Conservation (phyloP, 768 basidiomycete species). For the Piloderma croceum region DNA sequence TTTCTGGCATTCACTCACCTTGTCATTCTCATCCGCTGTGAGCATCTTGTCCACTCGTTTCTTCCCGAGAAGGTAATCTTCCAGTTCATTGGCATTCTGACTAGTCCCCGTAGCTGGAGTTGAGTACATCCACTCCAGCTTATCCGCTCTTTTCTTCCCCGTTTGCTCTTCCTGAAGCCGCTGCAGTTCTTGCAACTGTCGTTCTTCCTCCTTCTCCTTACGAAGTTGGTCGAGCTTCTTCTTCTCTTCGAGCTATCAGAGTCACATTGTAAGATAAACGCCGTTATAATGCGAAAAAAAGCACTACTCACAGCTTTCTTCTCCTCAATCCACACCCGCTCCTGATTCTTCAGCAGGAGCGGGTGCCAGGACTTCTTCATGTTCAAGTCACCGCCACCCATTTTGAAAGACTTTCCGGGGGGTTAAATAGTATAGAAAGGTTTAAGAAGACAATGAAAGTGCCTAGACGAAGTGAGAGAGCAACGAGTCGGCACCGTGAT, state of each 20-base stretch:
- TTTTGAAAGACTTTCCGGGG: slow-evolving; percentile 49
- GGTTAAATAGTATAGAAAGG: slow-evolving; percentile 6
- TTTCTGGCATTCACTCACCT: slow-evolving; percentile 38
- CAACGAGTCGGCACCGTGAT: slow-evolving; percentile 1
- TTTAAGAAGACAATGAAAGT: slow-evolving; percentile 9
- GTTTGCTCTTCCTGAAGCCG: slow-evolving; percentile 93
- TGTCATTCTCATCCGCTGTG: slow-evolving; percentile 87
- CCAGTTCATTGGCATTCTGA: slow-evolving; percentile 85
- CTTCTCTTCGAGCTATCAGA: slow-evolving; percentile 85
- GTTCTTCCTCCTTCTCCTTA: slow-evolving; percentile 97
- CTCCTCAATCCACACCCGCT: slow-evolving; percentile 98
- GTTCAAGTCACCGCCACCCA: slow-evolving; percentile 98
- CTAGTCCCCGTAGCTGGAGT: slow-evolving; percentile 89
- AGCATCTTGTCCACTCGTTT: slow-evolving; percentile 96
- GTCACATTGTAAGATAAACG: slow-evolving; percentile 10
- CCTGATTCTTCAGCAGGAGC: slow-evolving; percentile 96
- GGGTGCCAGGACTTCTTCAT: slow-evolving; percentile 99
- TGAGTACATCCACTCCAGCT: slow-evolving; percentile 99
- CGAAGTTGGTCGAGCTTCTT: slow-evolving; percentile 96
- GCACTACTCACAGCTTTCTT: slow-evolving; percentile 76
- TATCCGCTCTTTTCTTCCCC: slow-evolving; percentile 89
- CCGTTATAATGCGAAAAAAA: slow-evolving; percentile 1
- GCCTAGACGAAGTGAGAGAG: slow-evolving; percentile 5
- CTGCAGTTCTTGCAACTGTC: slow-evolving; percentile 94
- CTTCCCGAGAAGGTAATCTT: slow-evolving; percentile 96